phyloP scores from a whole-genome alignment of 2,329 filamentous ascomycete species.

The Paracorniculantispora psalliotae region DNA sequence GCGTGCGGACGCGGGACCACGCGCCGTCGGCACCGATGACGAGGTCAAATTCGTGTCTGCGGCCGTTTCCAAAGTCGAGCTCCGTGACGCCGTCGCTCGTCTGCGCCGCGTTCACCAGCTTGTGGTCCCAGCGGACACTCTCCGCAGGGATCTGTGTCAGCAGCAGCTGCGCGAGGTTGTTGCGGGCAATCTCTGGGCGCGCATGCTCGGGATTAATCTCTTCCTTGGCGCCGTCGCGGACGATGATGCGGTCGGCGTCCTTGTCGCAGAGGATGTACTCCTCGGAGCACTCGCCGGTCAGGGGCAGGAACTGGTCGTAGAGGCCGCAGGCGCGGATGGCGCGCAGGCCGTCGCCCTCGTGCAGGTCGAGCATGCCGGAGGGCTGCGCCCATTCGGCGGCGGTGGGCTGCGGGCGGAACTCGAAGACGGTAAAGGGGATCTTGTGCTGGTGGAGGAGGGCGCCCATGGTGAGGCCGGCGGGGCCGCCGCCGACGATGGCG shows the following conservation, averaged over 20 bases:
- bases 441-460: constrained; percentile 37
- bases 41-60: constrained; percentile 28
- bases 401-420: constrained; percentile 27
- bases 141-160: constrained; percentile 25
- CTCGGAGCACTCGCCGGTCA: constrained; percentile 46
- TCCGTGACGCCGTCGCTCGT: background rate
- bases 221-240: constrained; percentile 17
- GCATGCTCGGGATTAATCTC: background rate
- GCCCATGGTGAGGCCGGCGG: constrained; percentile 43
- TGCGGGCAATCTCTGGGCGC: constrained; percentile 36
- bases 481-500: constrained; percentile 43
- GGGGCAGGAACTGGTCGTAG: constrained; percentile 64
- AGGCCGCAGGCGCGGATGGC: constrained; percentile 41
- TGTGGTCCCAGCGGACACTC: constrained; percentile 27
- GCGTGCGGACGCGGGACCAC: constrained; percentile 33
- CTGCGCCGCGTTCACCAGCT: constrained; percentile 25
- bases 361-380: constrained; percentile 45
- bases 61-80: constrained; percentile 22
- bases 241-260: constrained; percentile 21
- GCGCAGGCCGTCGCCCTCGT: constrained; percentile 38
- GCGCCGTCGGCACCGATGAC: constrained; percentile 38
- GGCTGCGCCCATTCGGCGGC: constrained; percentile 22
- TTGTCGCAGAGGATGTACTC: constrained; percentile 29
- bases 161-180: constrained; percentile 31
- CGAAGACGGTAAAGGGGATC: constrained; percentile 32